A percentile compares a stretch with the other conserved stretches of the same genome.
phyloP scores from a whole-genome alignment of 2,329 filamentous ascomycete species.

The Hymenoscyphus albidus region DNA sequence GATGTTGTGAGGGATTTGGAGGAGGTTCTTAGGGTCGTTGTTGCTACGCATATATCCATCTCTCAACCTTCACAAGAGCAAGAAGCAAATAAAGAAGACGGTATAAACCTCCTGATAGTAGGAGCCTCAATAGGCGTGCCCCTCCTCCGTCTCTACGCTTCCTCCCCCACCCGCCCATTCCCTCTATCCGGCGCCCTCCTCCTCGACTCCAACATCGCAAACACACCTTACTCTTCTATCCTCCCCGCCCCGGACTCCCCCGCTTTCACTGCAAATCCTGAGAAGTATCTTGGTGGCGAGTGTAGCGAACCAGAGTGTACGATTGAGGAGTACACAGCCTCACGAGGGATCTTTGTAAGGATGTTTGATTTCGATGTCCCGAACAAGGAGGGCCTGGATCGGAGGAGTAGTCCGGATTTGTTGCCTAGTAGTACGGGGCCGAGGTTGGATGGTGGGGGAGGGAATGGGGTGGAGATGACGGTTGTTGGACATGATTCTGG shows the following conservation, averaged over 20 bases:
- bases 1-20: conserved; percentile 32
- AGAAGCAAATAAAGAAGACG: neutral
- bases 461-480: conserved; percentile 30
- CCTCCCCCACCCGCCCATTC: conserved; percentile 29
- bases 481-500: conserved; percentile 35
- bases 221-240: conserved; percentile 32
- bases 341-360: conserved; percentile 26
- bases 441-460: conserved; percentile 28
- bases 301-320: conserved; percentile 17
- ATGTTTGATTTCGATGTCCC: conserved; percentile 32
- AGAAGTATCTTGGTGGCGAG: conserved; percentile 25
- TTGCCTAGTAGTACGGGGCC: conserved; percentile 31
- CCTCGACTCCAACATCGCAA: conserved; percentile 36
- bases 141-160: conserved; percentile 33
- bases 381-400: conserved; percentile 34
- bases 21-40: conserved; percentile 28
- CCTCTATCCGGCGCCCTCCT: conserved; percentile 32
- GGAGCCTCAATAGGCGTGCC: conserved; percentile 35
- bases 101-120: conserved; percentile 23
- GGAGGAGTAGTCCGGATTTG: conserved; percentile 26
- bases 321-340: conserved; percentile 28
- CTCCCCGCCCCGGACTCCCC: conserved; percentile 31
- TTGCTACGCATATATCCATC: conserved; percentile 12
- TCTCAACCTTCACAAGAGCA: neutral
- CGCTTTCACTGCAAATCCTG: conserved; percentile 23